A percentile compares a stretch with the other conserved stretches of the same genome.
phyloP scores from a whole-genome alignment of 805 yeast species.

The Yarrowia sp. region DNA sequence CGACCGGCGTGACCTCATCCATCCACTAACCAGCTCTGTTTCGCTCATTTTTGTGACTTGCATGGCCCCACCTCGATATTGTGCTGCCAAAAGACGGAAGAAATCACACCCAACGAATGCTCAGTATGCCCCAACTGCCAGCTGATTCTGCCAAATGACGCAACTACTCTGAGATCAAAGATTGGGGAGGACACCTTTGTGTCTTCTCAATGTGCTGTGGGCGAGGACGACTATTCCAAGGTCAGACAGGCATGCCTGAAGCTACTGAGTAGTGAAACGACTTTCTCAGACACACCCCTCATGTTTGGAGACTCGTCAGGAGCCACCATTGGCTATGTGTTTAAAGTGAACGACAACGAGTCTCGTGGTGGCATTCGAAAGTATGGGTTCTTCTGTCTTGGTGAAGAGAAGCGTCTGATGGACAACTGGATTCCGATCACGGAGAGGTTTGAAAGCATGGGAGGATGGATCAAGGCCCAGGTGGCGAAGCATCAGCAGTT shows the following conservation, averaged over 20 bases:
- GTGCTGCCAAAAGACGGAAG: constrained; percentile 35
- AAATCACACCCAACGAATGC: constrained; percentile 24
- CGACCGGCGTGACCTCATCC: background rate
- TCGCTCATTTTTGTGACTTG: constrained; percentile 38
- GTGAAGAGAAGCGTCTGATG: constrained; percentile 31
- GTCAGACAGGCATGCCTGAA: constrained; percentile 36
- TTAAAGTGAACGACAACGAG: constrained; percentile 32
- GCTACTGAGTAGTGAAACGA: constrained; percentile 33
- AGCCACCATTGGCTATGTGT: constrained; percentile 32
- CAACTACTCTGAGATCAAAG: background rate
- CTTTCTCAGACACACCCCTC: constrained; percentile 33
- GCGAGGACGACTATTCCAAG: constrained; percentile 34
- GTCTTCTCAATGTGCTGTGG: constrained; percentile 34
- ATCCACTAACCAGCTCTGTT: constrained; percentile 32
- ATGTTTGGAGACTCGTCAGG: constrained; percentile 34
- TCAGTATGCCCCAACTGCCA: constrained; percentile 33
- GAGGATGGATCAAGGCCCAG: constrained; percentile 29
- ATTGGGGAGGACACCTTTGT: constrained; percentile 26
- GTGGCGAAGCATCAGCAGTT: constrained; percentile 27
- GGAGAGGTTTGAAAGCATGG: constrained; percentile 31
- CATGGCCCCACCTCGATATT: constrained; percentile 38
- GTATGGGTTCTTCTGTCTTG: constrained; percentile 34
- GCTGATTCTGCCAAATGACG: constrained; percentile 30
- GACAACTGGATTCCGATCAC: constrained; percentile 31
- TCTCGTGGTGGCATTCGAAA: constrained; percentile 34